These are phyloP conservation scores for Tephrocybe sp. DNA, from an alignment of 768 basidiomycete genomes.

Conservation along the genomic window DNA sequence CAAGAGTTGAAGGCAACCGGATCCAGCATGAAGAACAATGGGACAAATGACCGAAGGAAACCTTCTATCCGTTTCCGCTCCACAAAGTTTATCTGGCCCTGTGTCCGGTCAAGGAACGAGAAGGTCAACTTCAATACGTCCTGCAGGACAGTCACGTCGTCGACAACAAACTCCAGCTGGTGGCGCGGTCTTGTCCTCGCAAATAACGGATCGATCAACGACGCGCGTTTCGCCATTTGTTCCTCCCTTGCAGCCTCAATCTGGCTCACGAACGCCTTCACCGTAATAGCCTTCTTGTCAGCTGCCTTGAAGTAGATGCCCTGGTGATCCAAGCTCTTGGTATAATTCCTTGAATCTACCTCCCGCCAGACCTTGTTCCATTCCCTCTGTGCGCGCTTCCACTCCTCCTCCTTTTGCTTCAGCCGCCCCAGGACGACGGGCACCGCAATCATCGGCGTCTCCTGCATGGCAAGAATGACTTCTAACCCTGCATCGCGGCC, in stretches of 20 bases:
- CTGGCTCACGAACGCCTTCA: conserved; percentile 78
- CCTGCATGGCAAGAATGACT: conserved; percentile 87
- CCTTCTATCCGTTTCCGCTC: conserved; percentile 85
- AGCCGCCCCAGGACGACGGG: conserved; percentile 87
- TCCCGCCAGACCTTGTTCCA: conserved; percentile 99
- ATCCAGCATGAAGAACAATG: conserved; percentile 78
- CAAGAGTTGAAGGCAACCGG: conserved; percentile 67
- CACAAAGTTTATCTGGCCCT: conserved; percentile 63
- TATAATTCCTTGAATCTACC: conserved; percentile 91
- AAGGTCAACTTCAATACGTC: conserved; percentile 88
- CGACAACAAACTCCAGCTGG: conserved; percentile 79
- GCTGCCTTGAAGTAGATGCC: conserved; percentile 85
- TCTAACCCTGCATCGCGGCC: conserved; percentile 83
- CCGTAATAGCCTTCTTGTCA: conserved; percentile 83
- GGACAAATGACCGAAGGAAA: conserved; percentile 74
- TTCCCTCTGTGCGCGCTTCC: conserved; percentile 95
- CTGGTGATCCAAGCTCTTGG: conserved; percentile 92
- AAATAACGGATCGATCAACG: conserved; percentile 53
- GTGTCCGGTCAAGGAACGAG: conserved; percentile 88
- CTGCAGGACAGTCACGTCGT: conserved; percentile 75
- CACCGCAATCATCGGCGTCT: conserved; percentile 84
- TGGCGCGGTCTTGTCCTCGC: conserved; percentile 66
- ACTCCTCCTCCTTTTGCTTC: conserved; percentile 97
- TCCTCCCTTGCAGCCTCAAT: conserved; percentile 85
- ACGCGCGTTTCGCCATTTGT: conserved; percentile 74